Evolutionary conservation across 2,329 filamentous ascomycete genomes (phyloP).

Genomic region (Lasiodiplodia hormozganensis): DNA sequence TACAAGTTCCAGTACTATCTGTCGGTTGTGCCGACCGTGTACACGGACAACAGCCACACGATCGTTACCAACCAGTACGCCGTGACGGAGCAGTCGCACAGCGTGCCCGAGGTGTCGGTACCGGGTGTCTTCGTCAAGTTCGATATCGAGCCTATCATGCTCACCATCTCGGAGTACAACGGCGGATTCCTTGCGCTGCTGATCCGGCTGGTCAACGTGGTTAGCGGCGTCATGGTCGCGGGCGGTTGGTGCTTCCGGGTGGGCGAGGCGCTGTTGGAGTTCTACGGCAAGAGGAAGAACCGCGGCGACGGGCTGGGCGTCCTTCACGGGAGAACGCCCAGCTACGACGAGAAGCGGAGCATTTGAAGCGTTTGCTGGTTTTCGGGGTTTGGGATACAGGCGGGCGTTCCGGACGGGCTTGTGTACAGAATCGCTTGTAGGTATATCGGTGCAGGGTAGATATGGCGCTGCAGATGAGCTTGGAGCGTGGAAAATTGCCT

Average conservation of each 20-base stretch:
- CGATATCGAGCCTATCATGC: conserved; percentile 93
- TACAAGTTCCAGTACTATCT: conserved; percentile 99
- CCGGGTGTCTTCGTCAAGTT: conserved; percentile 98
- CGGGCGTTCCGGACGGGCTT: conserved; percentile 13
- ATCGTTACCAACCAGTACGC: conserved; percentile 98
- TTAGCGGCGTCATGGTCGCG: conserved; percentile 89
- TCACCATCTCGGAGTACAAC: conserved; percentile 83
- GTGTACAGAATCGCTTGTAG: conserved; percentile 15
- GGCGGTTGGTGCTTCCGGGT: conserved; percentile 93
- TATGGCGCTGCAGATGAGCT: background rate
- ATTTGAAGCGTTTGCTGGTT: background rate
- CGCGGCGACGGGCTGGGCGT: conserved; percentile 56
- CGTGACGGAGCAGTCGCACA: conserved; percentile 84
- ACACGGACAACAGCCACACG: conserved; percentile 66
- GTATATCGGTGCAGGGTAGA: conserved; percentile 13
- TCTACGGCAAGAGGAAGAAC: conserved; percentile 51
- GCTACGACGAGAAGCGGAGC: conserved; percentile 26
- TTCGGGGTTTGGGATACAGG: conserved; percentile 11
- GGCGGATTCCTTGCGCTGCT: conserved; percentile 76
- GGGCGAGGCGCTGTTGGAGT: conserved; percentile 72
- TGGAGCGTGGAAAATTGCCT: background rate
- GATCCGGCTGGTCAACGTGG: conserved; percentile 86
- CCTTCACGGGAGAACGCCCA: conserved; percentile 37
- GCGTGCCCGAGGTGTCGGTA: conserved; percentile 71
- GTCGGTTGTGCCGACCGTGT: conserved; percentile 92